Percentiles rank a stretch among this genome's conserved stretches.
phyloP scores from a whole-genome alignment of 1,284 basidiomycete species.

The Pyrrhoderma lamaoense region DNA sequence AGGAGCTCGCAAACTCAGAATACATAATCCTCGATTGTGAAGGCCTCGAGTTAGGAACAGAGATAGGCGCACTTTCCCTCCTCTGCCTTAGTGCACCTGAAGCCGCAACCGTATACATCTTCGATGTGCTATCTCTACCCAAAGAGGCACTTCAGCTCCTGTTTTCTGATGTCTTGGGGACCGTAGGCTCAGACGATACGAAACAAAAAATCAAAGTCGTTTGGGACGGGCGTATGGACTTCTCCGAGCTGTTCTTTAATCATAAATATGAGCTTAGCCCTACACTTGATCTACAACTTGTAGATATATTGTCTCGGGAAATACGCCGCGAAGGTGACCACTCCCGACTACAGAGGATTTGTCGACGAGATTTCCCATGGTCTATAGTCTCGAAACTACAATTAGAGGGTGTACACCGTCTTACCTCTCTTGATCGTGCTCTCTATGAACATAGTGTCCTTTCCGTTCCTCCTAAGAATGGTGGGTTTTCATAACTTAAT shows the following conservation, averaged over 20 bases:
- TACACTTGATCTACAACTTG: slow-evolving; percentile 38
- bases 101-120: slow-evolving; percentile 34
- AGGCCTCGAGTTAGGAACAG: slow-evolving; percentile 33
- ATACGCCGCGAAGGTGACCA: slow-evolving; percentile 29
- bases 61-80: slow-evolving; percentile 33
- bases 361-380: slow-evolving; percentile 24
- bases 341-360: slow-evolving; percentile 26
- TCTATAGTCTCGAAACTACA: slow-evolving; percentile 24
- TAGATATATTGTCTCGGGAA: slow-evolving; percentile 30
- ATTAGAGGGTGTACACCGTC: slow-evolving; percentile 21
- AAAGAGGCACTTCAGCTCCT: slow-evolving; percentile 26
- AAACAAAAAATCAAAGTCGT: slow-evolving; percentile 32
- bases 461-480: not conserved
- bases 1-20: slow-evolving; percentile 22
- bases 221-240: slow-evolving; percentile 41
- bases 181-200: not conserved
- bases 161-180: slow-evolving; percentile 17
- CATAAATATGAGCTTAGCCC: slow-evolving; percentile 27
- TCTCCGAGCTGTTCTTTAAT: slow-evolving; percentile 29
- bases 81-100: slow-evolving; percentile 35
- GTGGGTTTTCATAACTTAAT: not conserved
- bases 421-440: slow-evolving; percentile 9
- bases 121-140: slow-evolving; percentile 32
- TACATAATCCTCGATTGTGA: slow-evolving; percentile 32
- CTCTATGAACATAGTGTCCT: slow-evolving; percentile 5